Evolutionary conservation across 2,329 filamentous ascomycete genomes (phyloP), one percentile per base, ranked within the genome.

Genomic region (Cytospora paraplurivora): DNA sequence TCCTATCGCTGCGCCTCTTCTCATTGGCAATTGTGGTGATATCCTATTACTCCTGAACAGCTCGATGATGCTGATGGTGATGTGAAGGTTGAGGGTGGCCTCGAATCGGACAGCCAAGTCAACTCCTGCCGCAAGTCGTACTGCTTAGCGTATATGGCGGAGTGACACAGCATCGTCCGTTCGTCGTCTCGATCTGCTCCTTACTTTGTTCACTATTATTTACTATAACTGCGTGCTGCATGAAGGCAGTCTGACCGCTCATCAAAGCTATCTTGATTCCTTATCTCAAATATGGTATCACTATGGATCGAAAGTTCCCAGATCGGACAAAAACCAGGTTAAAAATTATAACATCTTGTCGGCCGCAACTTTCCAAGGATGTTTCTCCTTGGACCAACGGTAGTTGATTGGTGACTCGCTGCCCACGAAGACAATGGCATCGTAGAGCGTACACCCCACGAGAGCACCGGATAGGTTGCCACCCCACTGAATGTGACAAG

Each of bases 371-470:
- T 21, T 17, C 57, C 62, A 64, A 35, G 55, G 49, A 27, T 66
- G 53, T 54, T 56, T 59, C 44, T 66, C 62, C 50, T 59, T 53
- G 3, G 64, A 62, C 64, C 64, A 66, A 17, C 64, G 64, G 51
- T 71, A 71, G 64, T 72, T 72, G 33, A 72, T 62, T n/a, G 72
- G 71, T 37, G 68, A 71, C 65, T 72, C 71, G 33, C 68, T 64
- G 19, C 71, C 71, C 21, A 71, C 67, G 59, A 72, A 76, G n/a
- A 75, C 66, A 37, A 74, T 69, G 1, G 67, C 64, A 57, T 76
- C 73, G 44, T 76, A 75, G 27, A 74, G 64, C 5, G 67, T 47
- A 21, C 71, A 72, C 4, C 73, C 74, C 1, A 70, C 35, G 2
- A 75, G n/a, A 1, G 72, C 72, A 0, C 74, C 74, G 3, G 68